Base-by-base conservation (phyloP, 2,329 filamentous ascomycete species). In the Tympanopsis confertula region DNA sequence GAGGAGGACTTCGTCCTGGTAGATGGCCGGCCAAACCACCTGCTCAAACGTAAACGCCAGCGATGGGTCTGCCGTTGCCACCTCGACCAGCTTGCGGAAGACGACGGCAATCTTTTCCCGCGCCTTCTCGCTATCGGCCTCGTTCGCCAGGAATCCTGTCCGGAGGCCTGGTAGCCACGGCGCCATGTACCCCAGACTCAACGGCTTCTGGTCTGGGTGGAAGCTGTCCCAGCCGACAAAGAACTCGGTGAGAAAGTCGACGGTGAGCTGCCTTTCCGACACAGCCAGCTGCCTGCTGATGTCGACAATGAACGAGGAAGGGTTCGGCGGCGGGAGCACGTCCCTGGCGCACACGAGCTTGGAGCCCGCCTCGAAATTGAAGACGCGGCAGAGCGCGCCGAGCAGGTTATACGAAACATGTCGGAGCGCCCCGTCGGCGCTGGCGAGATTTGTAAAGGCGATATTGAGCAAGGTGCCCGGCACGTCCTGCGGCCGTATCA, bases 171-270 rank as follows among this genome's bases (percentile, higher is more conserved):
- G 64, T 26, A 83, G 60, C 78, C 78, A 83, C 2, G 78, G 78
- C 4, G 77, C 73, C 72, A 83, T 79, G 50, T 83, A 83, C 4
- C 76, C 71, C 20, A 83, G 61, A 45, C 76, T 79, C 18, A 82
- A 51, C 1, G 77, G 74, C 45, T 78, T 75, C 49, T 83, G 78
- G 39, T 80, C 72, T 22, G 78, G 71, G 1, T 74, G 69, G 46
- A 82, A 78, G 47, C 76, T 80, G 45, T 80, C 76, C 78, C 78
- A 83, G 14, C 78, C 75, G 18, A 81, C 74, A 41, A 83, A 82
- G 50, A 83, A 83, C 47, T 82, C 78, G n/a, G 78, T 81, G 28
- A 83, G 50, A 47, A 83, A 83, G 48, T 83, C 78, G 5, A 68
- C 70, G 1, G 78, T 82, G 5, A 83, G 63, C 46, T 81, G 77